Evolutionary conservation across 352 stramenopile species (phyloP), one percentile per base, ranked within the genome.

Genomic region (Phytophthora pluvialis): DNA sequence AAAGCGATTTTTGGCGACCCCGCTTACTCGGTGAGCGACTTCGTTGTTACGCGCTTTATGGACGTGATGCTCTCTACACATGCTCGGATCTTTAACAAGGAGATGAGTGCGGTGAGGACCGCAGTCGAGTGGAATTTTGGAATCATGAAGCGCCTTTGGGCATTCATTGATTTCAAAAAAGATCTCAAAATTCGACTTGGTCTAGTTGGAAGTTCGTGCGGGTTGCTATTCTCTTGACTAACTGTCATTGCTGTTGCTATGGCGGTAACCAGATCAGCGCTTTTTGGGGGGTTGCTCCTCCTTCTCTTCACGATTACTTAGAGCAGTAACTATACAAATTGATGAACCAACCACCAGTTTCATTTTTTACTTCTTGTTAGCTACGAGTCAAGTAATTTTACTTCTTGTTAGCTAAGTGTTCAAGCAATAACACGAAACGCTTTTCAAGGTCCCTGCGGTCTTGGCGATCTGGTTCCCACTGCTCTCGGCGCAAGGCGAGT

Each of bases 91-190:
- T 44, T 44, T 7, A 44, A 44, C 38, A 16, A 16, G 4, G n/a
- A 44, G 38, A 44, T 44, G 38, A 44, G 38, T 44, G 31, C 38
- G 5, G 38, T 28, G 15, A 15, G 15, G 11, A 44, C 38, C 3
- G 38, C 38, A 44, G n/a, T 44, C 5, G n/a, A 44, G 18, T 44
- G 38, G 38, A 25, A 44, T n/a, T 44, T 44, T 26, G 38, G 38
- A 11, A 26, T 44, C 38, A 44, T 44, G 38, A 44, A 44, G 18
- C 15, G 38, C 1, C 38, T 44, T 11, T 44, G 15, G 15, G 38
- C 38, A 26, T 44, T 44, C 31, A 28, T 13, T 11, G n/a, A 25
- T 28, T 44, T 44, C 16, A 6, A 44, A 26, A 26, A 26, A 10
- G n/a, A 44, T n/a, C 18, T 44, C 4, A 44, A 44, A 3, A 26